A percentile compares a stretch with the other conserved stretches of the same genome.
Conservation (phyloP, 345 rosid genomes). For the Iberis pinnata region DNA sequence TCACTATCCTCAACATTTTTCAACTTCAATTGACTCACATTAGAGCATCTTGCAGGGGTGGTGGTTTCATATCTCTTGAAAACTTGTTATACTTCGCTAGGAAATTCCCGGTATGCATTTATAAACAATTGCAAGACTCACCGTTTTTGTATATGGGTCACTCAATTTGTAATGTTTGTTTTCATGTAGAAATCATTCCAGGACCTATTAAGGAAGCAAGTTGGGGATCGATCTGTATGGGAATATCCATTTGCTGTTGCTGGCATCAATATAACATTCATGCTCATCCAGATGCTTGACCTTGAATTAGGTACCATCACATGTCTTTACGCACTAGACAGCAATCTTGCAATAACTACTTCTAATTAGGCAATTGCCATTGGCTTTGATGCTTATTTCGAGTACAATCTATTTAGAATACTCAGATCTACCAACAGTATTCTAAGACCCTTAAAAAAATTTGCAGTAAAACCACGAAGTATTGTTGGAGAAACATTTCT, state of each 20-base stretch:
- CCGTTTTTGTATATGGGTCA: no score
- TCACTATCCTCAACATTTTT: not conserved
- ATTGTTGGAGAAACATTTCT: slow-evolving; percentile 79
- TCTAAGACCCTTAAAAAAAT: slow-evolving; percentile 12
- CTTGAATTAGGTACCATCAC: slow-evolving; percentile 82
- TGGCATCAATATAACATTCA: slow-evolving; percentile 96
- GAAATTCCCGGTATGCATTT: slow-evolving; percentile 58
- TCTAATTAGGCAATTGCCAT: not conserved
- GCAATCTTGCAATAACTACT: not conserved
- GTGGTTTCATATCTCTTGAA: slow-evolving; percentile 97
- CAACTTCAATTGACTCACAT: not conserved
- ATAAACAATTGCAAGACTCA: not conserved
- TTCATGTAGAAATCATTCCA: slow-evolving; percentile 71
- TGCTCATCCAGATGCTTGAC: slow-evolving; percentile 99
- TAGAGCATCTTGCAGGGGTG: slow-evolving; percentile 62
- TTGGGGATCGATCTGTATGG: slow-evolving; percentile 94
- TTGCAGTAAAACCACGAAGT: slow-evolving; percentile 78
- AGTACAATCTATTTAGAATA: not conserved
- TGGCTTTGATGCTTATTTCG: not conserved
- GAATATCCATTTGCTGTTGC: slow-evolving; percentile 99
- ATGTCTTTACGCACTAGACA: not conserved
- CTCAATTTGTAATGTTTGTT: not conserved
- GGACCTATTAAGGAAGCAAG: slow-evolving; percentile 81
- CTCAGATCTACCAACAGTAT: slow-evolving; percentile 1
- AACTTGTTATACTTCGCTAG: slow-evolving; percentile 82